A percentile compares a stretch with the other conserved stretches of the same genome.
phyloP scores from a whole-genome alignment of 495 filamentous ascomycete species.

The Aspergillus biplanus region DNA sequence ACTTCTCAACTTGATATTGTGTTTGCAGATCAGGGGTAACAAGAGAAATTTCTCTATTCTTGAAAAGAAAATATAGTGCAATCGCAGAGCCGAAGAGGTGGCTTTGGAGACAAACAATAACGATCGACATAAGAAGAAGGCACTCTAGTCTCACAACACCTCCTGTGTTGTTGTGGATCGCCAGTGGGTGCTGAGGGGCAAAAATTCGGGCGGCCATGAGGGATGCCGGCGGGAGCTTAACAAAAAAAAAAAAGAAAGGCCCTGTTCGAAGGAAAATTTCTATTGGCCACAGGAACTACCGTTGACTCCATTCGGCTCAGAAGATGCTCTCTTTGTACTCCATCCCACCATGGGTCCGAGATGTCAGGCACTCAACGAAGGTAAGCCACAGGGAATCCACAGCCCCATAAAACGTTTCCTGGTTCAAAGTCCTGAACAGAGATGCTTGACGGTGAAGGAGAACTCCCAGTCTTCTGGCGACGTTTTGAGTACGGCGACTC shows the following conservation, averaged over 20 bases:
- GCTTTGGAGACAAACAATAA: background rate
- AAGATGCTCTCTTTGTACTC: background rate
- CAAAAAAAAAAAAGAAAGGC: background rate
- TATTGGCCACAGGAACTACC: background rate
- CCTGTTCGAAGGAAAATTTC: background rate
- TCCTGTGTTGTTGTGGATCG: background rate
- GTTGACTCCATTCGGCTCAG: background rate
- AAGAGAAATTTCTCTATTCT: background rate
- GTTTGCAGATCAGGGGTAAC: conserved; percentile 20
- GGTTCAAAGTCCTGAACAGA: too few species aligned
- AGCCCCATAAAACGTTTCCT: too few species aligned
- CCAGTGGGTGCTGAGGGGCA: background rate
- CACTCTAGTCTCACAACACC: background rate
- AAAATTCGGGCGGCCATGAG: background rate
- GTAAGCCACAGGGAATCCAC: too few species aligned
- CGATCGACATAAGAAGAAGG: background rate
- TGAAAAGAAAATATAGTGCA: background rate
- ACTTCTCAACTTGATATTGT: conserved; percentile 3
- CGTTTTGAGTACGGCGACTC: too few species aligned
- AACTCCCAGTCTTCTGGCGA: too few species aligned
- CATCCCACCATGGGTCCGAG: too few species aligned
- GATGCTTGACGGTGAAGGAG: too few species aligned
- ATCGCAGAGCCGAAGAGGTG: background rate
- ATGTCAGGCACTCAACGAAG: too few species aligned
- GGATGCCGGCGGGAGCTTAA: background rate